Conservation (phyloP, 164 flowering plant species). For the Taxillus chinensis region DNA sequence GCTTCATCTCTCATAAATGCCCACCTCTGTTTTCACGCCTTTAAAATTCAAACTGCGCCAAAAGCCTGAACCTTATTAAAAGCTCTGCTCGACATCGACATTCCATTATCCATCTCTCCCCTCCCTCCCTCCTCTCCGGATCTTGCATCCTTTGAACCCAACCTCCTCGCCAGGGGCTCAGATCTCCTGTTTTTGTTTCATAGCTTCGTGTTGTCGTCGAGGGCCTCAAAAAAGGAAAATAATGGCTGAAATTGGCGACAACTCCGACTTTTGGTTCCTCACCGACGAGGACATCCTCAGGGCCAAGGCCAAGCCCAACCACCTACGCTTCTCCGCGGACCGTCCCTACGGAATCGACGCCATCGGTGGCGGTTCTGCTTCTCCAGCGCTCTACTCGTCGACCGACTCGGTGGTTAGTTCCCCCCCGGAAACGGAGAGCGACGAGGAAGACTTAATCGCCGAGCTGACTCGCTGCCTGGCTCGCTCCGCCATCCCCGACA, state of each 20-base stretch:
- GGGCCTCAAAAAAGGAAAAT: background rate
- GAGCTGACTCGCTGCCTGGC: constrained; percentile 34
- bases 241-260: background rate
- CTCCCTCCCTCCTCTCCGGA: background rate
- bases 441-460: constrained; percentile 34
- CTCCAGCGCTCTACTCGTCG: background rate
- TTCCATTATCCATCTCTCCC: background rate
- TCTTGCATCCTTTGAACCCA: background rate
- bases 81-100: background rate
- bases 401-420: background rate
- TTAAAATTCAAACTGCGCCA: too few relatives aligned
- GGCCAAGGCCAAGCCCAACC: background rate
- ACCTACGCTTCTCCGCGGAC: background rate
- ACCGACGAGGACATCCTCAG: background rate
- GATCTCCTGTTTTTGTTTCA: too few relatives aligned
- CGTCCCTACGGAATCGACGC: background rate
- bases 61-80: too few relatives aligned
- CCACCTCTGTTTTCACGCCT: too few relatives aligned
- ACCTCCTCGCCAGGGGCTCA: background rate
- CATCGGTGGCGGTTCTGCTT: background rate
- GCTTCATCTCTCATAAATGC: too few relatives aligned
- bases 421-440: background rate
- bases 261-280: background rate
- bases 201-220: too few relatives aligned
- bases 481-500: constrained; percentile 10